These are phyloP conservation scores for Ogataea sp. DNA, from an alignment of 805 yeast genomes.

Conservation along the genomic window DNA sequence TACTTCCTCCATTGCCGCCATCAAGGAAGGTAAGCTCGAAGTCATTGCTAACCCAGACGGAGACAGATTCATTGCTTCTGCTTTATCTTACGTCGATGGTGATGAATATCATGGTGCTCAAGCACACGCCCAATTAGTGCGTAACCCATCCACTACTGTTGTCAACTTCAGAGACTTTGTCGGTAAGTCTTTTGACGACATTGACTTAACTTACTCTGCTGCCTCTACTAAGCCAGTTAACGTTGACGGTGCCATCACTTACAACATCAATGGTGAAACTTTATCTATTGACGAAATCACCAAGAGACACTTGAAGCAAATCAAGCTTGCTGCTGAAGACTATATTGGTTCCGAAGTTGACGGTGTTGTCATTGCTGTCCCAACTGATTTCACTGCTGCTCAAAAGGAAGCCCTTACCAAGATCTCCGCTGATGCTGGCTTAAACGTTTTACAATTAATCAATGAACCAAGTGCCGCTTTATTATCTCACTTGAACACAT, in stretches of 20 bases:
- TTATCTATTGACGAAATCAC: constrained; percentile 71
- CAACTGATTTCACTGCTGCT: constrained; percentile 72
- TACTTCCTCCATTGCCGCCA: constrained; percentile 87
- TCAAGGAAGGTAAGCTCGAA: constrained; percentile 87
- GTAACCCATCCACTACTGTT: constrained; percentile 83
- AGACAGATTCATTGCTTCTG: constrained; percentile 93
- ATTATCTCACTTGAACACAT: constrained; percentile 61
- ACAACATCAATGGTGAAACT: constrained; percentile 48
- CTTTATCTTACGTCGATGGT: constrained; percentile 81
- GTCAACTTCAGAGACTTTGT: constrained; percentile 89
- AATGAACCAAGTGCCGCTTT: constrained; percentile 91
- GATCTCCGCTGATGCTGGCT: constrained; percentile 63
- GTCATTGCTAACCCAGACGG: constrained; percentile 99
- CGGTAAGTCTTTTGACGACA: constrained; percentile 64
- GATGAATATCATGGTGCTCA: constrained; percentile 98
- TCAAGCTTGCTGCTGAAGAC: constrained; percentile 86
- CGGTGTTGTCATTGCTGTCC: constrained; percentile 83
- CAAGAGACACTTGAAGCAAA: constrained; percentile 73
- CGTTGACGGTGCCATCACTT: constrained; percentile 60
- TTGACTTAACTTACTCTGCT: constrained; percentile 57
- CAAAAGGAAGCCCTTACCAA: constrained; percentile 59
- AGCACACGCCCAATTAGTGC: constrained; percentile 84
- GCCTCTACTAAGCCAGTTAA: constrained; percentile 62
- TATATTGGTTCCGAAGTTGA: constrained; percentile 76
- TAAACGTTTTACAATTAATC: constrained; percentile 78